Evolutionary conservation across 2,329 filamentous ascomycete genomes (phyloP), one percentile per base, ranked within the genome.

Genomic region (Orbilia quercus): DNA sequence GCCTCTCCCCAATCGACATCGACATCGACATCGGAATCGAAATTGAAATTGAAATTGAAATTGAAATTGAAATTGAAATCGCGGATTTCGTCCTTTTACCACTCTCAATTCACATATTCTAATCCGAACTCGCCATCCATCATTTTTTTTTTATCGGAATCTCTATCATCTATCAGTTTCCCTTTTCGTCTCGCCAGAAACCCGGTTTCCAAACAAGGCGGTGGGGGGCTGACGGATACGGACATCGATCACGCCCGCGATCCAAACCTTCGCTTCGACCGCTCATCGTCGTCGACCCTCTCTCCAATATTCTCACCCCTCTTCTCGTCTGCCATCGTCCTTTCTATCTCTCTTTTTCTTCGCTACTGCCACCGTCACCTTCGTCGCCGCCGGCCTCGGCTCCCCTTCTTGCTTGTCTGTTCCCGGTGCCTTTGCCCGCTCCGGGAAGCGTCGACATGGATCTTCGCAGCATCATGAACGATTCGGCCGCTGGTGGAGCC

Each of bases 381-480:
- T n/a, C 25, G 48, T 36, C 36, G 28, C 42, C 34, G 44, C 53
- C 58, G 64, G 22, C 36, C 42, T 36, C n/a, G 14, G 23, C 44
- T 62, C 38, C 42, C 44, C 20, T 42, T 38, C 40, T 51, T 50
- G 22, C 36, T 50, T 54, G 44, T 47, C 63, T 48, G 36, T 38
- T 60, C 44, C 66, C 62, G 58, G 55, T 54, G 65, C 53, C 20
- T 34, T 25, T 53, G 23, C 45, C 9, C 54, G 36, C 53, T 28
- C 34, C 51, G 34, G 57, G 48, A 34, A 50, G 50, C 34, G 34
- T 54, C 50, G 47, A 40, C 23, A 78, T 78, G 77, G 76, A 78
- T 60, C 76, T 78, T 71, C 76, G 76, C 53, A 75, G 70, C 31
- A 77, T 78, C 74, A 75, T 78, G 60, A 78, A 78, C 70, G 74